Base-by-base conservation (phyloP, 495 filamentous ascomycete species). In the Choiromyces venosus region DNA sequence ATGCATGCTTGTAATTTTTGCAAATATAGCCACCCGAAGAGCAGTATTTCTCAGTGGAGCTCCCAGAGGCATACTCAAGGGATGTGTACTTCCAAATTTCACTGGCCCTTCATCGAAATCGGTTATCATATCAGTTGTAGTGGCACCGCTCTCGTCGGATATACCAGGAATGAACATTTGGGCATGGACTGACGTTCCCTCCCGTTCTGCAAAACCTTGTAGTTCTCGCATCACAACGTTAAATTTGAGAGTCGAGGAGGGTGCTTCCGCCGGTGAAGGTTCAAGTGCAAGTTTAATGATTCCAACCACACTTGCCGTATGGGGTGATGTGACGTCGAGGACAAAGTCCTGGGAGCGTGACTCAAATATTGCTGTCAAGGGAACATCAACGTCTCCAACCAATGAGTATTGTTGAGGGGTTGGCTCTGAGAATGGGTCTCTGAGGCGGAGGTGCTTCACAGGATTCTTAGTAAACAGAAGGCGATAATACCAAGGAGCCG, bases 151-250 rank as follows among this genome's bases (percentile, higher is more conserved):
- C 82, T 96, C 93, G 70, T 97, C 94, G 19, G 92, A 95, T 65
- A 96, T 89, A 38, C 94, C 92, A 21, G 95, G 93, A 68, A 99
- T 89, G 79, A 96, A 97, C 36, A 99, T 87, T 83, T 97, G 96
- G 2, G 94, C 94, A 83, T 99, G 95, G 69, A 98, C 93, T 75
- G 96, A 90, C 12, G 93, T 95, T 5, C 95, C 95, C 83, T 99
- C 95, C 74, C 94, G 89, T 83, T 99, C 95, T 1, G 95, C 92
- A 78, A 99, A 98, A 7, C 95, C 95, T 64, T 94, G 83, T 89
- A 99, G 90, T 78, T 98, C 93, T 80, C 95, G 93, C 93, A 99
- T 97, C 67, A 97, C 94, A 36, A 98, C 93, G 78, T 98, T 99
- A 84, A 98, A 99, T 81, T 98, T 98, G 71, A 99, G 84, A 37